phyloP scores from a whole-genome alignment of 1,139 yeast species.

The Chernovozyma sophiae-reginae region DNA sequence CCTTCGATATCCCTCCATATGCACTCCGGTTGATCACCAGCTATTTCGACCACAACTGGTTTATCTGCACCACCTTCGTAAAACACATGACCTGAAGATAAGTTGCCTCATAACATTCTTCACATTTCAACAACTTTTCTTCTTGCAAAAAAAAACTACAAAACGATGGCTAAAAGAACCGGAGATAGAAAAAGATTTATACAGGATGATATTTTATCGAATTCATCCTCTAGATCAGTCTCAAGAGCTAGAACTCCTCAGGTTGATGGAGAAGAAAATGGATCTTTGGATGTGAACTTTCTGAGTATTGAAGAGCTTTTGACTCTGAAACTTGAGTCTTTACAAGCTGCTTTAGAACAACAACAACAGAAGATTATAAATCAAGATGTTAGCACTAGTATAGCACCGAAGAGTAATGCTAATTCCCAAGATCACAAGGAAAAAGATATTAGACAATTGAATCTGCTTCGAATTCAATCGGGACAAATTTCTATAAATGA shows the following conservation, averaged over 20 bases:
- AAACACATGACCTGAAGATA: too few relatives aligned
- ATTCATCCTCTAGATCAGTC: slow-evolving; percentile 31
- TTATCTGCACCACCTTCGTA: too few relatives aligned
- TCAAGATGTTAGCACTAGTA: slow-evolving; percentile 6
- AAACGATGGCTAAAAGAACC: not conserved
- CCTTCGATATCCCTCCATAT: too few relatives aligned
- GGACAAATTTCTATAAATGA: slow-evolving; percentile 39
- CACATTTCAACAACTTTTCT: too few relatives aligned
- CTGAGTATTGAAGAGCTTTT: slow-evolving; percentile 39
- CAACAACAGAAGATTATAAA: slow-evolving; percentile 10
- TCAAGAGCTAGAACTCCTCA: slow-evolving; percentile 43
- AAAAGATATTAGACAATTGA: slow-evolving; percentile 27
- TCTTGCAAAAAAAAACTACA: not conserved
- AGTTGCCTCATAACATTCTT: too few relatives aligned
- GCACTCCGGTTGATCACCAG: too few relatives aligned
- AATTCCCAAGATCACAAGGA: slow-evolving; percentile 24
- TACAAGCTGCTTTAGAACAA: slow-evolving; percentile 19
- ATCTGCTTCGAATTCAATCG: slow-evolving; percentile 33
- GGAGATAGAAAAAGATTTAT: slow-evolving; percentile 5
- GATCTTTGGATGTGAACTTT: slow-evolving; percentile 37
- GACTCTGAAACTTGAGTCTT: slow-evolving; percentile 31
- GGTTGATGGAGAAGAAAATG: slow-evolving; percentile 42
- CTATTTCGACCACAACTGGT: too few relatives aligned
- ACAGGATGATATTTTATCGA: slow-evolving; percentile 17
- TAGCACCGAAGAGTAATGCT: slow-evolving; percentile 4